Base-by-base conservation (phyloP, 2,329 filamentous ascomycete species). In the Trichoderma breve region DNA sequence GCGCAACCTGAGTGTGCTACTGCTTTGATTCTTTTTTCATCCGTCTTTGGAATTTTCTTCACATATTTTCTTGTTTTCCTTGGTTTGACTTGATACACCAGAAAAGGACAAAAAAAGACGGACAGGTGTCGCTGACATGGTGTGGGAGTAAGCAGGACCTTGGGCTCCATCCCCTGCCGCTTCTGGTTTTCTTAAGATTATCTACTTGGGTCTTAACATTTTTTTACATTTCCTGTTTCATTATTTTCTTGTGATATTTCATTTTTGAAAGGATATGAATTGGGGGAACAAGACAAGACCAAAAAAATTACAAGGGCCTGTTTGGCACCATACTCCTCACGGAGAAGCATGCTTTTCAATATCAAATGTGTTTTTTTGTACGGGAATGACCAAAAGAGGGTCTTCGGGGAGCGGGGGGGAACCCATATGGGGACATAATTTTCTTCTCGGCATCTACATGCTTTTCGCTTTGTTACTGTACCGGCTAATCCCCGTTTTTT, bases 381-480 rank as follows among this genome's bases (percentile, higher is more conserved):
- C 30, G 30, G 43, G 39, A 24, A 18, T 69, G 66, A 53, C 39
- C 66, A 69, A 62, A 69, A 69, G 66, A 61, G 66, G 66, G 65
- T 68, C 65, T 47, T n/a, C 14, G 57, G 57, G 55, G 39, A 61
- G 39, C 47, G 43, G 63, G 43, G 36, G 63, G 55, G 66, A 34
- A 36, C 26, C 66, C 57, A 32, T 51, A 69, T 69, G 66, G 32
- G 57, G 66, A 47, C 39, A 69, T 62, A 69, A 62, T 61, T 62
- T 69, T 67, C 64, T 57, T 69, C 21, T 43, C 66, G 57, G 57
- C 57, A 69, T 69, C 36, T 69, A 69, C 36, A 61, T 69, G 36
- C 57, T 21, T 57, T 26, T 62, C 24, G 43, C 39, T 60, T 26
- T 26, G 26, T 51, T 60, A 28, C 55, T 24, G 55, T 60, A 36